Percentiles rank a stretch among this genome's conserved stretches.
Conservation (phyloP, 768 basidiomycete species). For the Zangia roseola region DNA sequence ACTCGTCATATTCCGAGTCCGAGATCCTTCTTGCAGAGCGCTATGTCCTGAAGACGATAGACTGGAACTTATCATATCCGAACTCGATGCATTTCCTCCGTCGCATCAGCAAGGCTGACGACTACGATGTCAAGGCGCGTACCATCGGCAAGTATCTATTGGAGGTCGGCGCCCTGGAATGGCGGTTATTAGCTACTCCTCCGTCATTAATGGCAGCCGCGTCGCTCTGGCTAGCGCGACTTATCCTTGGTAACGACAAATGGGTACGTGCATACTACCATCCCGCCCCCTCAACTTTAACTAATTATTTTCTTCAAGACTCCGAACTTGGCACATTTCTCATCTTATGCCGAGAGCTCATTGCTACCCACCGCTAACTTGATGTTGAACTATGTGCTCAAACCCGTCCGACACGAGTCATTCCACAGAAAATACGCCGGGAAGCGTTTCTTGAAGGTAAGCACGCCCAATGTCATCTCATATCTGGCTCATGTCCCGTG, state of each 20-base stretch:
- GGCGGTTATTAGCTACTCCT: slow-evolving; percentile 67
- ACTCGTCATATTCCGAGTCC: slow-evolving; percentile 69
- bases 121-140: slow-evolving; percentile 80
- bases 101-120: slow-evolving; percentile 90
- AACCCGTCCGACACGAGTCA: slow-evolving; percentile 67
- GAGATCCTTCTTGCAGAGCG: slow-evolving; percentile 89
- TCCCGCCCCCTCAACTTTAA: not conserved
- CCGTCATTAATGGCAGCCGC: slow-evolving; percentile 84
- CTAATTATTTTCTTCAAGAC: slow-evolving; percentile 46
- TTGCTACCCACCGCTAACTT: slow-evolving; percentile 78
- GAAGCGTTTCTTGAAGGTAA: slow-evolving; percentile 81
- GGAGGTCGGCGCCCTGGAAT: slow-evolving; percentile 82
- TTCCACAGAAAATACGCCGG: slow-evolving; percentile 89
- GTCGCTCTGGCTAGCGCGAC: slow-evolving; percentile 80
- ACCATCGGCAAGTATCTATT: slow-evolving; percentile 90
- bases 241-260: slow-evolving; percentile 73
- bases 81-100: slow-evolving; percentile 89
- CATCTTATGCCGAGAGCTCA: slow-evolving; percentile 77
- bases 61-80: slow-evolving; percentile 84
- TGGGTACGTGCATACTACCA: slow-evolving; percentile 65
- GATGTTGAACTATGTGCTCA: slow-evolving; percentile 86
- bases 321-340: slow-evolving; percentile 83
- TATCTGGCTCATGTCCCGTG: slow-evolving; percentile 1
- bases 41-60: slow-evolving; percentile 81
- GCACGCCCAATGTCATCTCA: slow-evolving; percentile 7